Percentiles rank a stretch among this genome's conserved stretches.
Conservation (phyloP, 2,329 filamentous ascomycete species). For the Botryosphaeria dothidea region DNA sequence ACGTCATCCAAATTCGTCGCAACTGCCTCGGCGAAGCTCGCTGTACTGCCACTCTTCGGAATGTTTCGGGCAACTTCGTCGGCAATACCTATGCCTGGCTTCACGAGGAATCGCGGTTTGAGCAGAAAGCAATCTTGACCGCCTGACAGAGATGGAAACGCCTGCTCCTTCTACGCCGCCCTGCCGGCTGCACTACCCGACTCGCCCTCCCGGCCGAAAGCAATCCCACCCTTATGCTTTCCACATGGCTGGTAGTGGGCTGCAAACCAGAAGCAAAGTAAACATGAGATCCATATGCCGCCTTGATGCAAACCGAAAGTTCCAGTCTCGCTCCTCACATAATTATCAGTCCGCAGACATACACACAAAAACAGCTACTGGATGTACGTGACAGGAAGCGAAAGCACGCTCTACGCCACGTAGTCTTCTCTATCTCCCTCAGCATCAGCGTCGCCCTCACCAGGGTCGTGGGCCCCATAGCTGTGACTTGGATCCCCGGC, state of each 20-base stretch:
- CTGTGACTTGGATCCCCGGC: slow-evolving; percentile 38
- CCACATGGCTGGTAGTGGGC: not conserved
- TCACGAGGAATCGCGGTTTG: not conserved
- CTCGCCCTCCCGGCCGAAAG: slow-evolving; percentile 1
- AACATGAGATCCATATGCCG: slow-evolving; percentile 10
- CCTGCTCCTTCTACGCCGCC: slow-evolving; percentile 16
- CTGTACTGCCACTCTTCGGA: slow-evolving; percentile 11
- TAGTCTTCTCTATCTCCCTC: slow-evolving; percentile 43
- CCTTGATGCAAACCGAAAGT: slow-evolving; percentile 13
- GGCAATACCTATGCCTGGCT: not conserved
- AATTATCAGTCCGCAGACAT: slow-evolving; percentile 6
- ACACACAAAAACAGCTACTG: slow-evolving; percentile 1
- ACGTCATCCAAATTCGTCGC: not conserved
- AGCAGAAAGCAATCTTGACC: slow-evolving; percentile 18
- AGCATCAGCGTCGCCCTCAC: slow-evolving; percentile 39
- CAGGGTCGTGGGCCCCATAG: slow-evolving; percentile 36
- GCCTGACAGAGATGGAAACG: slow-evolving; percentile 16
- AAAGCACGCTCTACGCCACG: slow-evolving; percentile 21
- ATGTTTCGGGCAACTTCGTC: not conserved
- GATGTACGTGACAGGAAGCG: not conserved
- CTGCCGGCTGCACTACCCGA: slow-evolving; percentile 10
- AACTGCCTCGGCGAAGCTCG: slow-evolving; percentile 11
- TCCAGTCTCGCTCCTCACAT: slow-evolving; percentile 9
- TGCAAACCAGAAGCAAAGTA: not conserved
- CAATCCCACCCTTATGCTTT: slow-evolving; percentile 14